These are phyloP conservation scores for Talaromyces amestolkiae DNA, from an alignment of 2,329 filamentous ascomycete genomes.

Conservation along the genomic window DNA sequence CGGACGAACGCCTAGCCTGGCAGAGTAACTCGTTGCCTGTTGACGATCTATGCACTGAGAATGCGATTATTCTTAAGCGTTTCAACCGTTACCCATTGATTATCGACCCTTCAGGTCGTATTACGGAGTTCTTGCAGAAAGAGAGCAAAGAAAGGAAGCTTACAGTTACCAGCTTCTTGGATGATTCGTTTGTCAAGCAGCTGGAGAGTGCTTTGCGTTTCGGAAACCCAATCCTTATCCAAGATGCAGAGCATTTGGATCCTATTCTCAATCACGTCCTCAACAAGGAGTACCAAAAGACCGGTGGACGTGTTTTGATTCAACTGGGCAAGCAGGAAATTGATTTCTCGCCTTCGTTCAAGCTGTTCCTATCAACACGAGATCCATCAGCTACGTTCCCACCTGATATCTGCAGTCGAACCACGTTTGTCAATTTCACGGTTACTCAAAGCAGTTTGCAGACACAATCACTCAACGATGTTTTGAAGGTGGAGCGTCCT, in stretches of 20 bases:
- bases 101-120: constrained; percentile 93
- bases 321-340: constrained; percentile 99
- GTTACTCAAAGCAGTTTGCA: constrained; percentile 98
- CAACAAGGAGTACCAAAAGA: constrained; percentile 99
- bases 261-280: constrained; percentile 97
- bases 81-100: constrained; percentile 99
- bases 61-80: constrained; percentile 92
- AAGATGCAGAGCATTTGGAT: constrained; percentile 95
- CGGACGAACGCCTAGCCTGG: constrained; percentile 92
- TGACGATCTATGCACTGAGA: constrained; percentile 97
- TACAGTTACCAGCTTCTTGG: constrained; percentile 95
- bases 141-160: constrained; percentile 91
- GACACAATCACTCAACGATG: constrained; percentile 95
- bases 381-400: constrained; percentile 95
- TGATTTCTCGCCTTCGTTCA: constrained; percentile 96
- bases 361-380: constrained; percentile 87
- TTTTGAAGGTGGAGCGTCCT: constrained; percentile 93
- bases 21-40: constrained; percentile 91
- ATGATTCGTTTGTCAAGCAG: constrained; percentile 97
- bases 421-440: constrained; percentile 98
- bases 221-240: constrained; percentile 96
- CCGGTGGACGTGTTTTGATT: constrained; percentile 93
- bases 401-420: constrained; percentile 95
- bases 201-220: constrained; percentile 95
- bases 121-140: constrained; percentile 91